Evolutionary conservation across 352 stramenopile species (phyloP).

Genomic region (Phytophthora idaei): DNA sequence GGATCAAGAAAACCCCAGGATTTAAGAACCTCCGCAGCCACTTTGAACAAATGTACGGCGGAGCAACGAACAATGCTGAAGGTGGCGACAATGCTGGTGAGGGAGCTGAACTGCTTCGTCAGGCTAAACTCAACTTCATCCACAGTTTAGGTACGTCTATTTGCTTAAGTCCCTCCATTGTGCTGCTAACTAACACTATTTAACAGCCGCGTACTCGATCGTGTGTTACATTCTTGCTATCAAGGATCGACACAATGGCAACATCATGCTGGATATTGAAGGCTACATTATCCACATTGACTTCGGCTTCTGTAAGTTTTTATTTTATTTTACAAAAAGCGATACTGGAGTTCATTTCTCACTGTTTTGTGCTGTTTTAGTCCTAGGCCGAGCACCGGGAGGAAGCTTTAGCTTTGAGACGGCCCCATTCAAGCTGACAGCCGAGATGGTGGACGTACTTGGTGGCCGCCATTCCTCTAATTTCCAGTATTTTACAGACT

Average conservation of each 20-base stretch:
- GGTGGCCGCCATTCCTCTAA: constrained; percentile 90
- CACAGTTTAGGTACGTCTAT: constrained; percentile 79
- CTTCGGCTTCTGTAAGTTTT: constrained; percentile 95
- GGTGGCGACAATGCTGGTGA: constrained; percentile 39
- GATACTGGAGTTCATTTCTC: background rate
- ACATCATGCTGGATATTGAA: constrained; percentile 98
- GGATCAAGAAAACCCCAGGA: constrained; percentile 91
- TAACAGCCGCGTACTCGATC: constrained; percentile 95
- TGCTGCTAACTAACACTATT: constrained; percentile 22
- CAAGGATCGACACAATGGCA: constrained; percentile 99
- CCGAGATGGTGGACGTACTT: constrained; percentile 95
- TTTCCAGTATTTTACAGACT: constrained; percentile 93
- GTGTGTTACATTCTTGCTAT: constrained; percentile 98
- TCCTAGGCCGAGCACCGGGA: constrained; percentile 76
- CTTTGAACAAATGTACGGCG: constrained; percentile 94
- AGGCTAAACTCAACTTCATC: constrained; percentile 82
- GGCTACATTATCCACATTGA: constrained; percentile 99
- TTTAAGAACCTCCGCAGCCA: constrained; percentile 91
- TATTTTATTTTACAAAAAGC: background rate
- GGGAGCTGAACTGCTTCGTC: constrained; percentile 47
- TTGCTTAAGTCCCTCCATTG: background rate
- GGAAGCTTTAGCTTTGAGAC: constrained; percentile 96
- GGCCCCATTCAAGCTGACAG: constrained; percentile 97
- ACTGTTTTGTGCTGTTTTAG: constrained; percentile 29
- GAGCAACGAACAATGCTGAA: constrained; percentile 46